Conservation (phyloP, 2,329 filamentous ascomycete genomes). For the Botrytis deweyae region DNA sequence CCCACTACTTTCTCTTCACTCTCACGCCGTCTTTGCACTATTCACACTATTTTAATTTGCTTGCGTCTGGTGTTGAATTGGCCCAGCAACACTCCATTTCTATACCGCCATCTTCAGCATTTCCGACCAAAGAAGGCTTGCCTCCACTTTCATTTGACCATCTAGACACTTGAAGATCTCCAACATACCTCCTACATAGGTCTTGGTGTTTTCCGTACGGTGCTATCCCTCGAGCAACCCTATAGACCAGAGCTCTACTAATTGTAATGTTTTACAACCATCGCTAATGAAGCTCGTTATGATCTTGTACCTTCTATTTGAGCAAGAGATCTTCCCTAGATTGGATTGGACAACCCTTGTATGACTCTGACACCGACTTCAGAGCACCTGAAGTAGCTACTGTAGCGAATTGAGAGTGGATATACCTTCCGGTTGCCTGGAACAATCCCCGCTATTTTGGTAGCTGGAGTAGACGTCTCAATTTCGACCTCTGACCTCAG, state of each 20-base stretch:
- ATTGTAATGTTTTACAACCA: conserved; percentile 13
- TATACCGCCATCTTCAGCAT: conserved; percentile 11
- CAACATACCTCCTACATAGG: neutral
- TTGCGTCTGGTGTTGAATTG: neutral
- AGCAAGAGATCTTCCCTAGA: neutral
- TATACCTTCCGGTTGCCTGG: conserved; percentile 20
- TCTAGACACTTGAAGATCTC: neutral
- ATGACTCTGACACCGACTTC: conserved; percentile 5
- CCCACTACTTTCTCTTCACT: neutral
- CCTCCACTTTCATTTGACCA: conserved; percentile 5
- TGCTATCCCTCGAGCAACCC: neutral
- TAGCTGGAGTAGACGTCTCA: conserved; percentile 13
- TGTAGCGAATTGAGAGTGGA: conserved; percentile 17
- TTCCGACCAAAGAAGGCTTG: neutral
- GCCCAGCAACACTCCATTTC: conserved; percentile 12
- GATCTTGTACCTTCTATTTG: neutral
- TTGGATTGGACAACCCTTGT: neutral
- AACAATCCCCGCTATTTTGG: conserved; percentile 20
- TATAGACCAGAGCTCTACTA: neutral
- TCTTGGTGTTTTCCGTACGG: neutral
- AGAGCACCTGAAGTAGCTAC: conserved; percentile 18
- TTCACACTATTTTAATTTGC: neutral
- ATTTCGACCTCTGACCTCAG: conserved; percentile 1
- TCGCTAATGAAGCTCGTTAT: conserved; percentile 8
- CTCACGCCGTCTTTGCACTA: neutral